Conservation (phyloP, 257 asterid species). For the Lycium ferocissimum region DNA sequence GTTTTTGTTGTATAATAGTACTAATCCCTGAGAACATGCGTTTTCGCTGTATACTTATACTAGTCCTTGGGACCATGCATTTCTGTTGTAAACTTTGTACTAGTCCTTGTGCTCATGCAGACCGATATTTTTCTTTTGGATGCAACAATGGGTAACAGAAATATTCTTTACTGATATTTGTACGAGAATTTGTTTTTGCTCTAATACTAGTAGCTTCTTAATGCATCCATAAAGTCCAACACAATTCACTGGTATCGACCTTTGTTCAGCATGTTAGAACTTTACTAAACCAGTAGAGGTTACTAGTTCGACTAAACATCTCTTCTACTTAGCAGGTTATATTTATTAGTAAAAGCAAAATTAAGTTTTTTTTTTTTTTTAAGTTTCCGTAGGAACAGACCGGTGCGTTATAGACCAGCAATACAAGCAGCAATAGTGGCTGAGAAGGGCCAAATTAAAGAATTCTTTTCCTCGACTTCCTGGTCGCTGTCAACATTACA, state of each 20-base stretch:
- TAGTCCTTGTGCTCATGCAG: background rate
- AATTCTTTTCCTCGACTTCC: background rate
- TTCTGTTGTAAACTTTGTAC: background rate
- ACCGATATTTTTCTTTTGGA: background rate
- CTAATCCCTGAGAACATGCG: background rate
- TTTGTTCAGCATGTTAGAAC: too few relatives aligned
- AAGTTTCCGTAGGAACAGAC: too few relatives aligned
- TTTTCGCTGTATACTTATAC: background rate
- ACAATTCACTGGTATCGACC: background rate
- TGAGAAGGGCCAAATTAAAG: background rate
- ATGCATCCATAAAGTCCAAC: background rate
- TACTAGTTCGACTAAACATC: background rate
- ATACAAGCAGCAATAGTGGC: too few relatives aligned
- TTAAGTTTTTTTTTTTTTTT: too few relatives aligned
- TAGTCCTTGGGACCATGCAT: slow-evolving; percentile 3
- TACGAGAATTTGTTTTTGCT: background rate
- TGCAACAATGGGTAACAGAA: background rate
- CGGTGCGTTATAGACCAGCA: too few relatives aligned
- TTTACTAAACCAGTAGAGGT: background rate
- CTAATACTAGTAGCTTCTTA: background rate
- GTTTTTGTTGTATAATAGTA: background rate
- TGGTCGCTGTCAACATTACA: background rate
- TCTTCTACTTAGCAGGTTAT: too few relatives aligned
- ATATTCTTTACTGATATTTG: background rate
- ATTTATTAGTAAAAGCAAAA: background rate